Evolutionary conservation across 768 basidiomycete species (phyloP).

Genomic region (Sporobolomyces phaffii): DNA sequence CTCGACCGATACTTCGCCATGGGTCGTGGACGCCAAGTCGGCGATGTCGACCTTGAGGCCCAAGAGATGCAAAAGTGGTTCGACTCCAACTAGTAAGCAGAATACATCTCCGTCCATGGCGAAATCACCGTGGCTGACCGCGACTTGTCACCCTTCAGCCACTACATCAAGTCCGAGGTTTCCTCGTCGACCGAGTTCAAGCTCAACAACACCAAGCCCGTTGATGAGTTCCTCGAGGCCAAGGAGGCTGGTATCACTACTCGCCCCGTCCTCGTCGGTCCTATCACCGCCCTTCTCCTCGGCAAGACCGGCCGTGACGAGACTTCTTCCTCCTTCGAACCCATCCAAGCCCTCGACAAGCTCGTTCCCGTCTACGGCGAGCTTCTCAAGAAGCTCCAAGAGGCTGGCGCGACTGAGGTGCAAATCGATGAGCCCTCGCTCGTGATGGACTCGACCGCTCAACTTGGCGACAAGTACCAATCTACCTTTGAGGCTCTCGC

Average conservation of each 20-base stretch:
- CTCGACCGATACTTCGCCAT: conserved; percentile 98
- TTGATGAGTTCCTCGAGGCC: conserved; percentile 91
- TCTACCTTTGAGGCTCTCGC: conserved; percentile 73
- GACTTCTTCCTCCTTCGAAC: conserved; percentile 60
- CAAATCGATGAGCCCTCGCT: conserved; percentile 97
- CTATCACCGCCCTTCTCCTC: conserved; percentile 87
- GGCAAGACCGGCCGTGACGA: conserved; percentile 78
- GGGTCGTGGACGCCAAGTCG: conserved; percentile 95
- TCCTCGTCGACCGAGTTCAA: conserved; percentile 58
- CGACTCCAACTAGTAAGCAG: conserved; percentile 45
- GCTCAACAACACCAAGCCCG: conserved; percentile 82
- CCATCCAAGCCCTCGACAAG: conserved; percentile 80
- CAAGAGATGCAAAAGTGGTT: conserved; percentile 99
- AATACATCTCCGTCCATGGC: neutral
- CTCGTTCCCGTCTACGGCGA: conserved; percentile 87
- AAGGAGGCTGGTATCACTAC: conserved; percentile 80
- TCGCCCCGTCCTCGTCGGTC: conserved; percentile 92
- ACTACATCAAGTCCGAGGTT: conserved; percentile 88
- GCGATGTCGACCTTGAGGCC: conserved; percentile 74
- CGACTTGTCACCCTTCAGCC: conserved; percentile 52
- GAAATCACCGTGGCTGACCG: conserved; percentile 55
- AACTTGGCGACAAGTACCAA: conserved; percentile 70
- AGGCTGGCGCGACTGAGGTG: conserved; percentile 86
- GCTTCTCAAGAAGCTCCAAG: conserved; percentile 81
- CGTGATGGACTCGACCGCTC: conserved; percentile 75